Evolutionary conservation across 2,329 filamentous ascomycete species (phyloP), one percentile per base, ranked within the genome.

Genomic region (Sclerotinia glacialis): DNA sequence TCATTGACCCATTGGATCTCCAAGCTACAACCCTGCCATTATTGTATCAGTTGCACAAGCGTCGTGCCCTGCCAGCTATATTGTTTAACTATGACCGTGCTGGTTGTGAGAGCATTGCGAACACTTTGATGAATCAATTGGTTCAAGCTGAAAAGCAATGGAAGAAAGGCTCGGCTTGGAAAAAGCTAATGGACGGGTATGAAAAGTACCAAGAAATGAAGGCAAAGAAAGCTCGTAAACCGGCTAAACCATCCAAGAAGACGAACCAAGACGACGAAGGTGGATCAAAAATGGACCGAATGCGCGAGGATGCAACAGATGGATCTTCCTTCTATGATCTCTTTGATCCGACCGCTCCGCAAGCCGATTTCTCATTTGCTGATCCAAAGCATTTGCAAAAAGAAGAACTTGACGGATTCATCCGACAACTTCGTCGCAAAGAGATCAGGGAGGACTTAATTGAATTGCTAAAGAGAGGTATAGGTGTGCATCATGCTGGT

Each of bases 401-500:
- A 37, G 81, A 82, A 0, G 89, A 92, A 68, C 78, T 92, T 2
- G 80, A 85, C 4, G 78, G 79, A 2, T 82, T 85, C 67, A 77
- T 87, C 21, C 72, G 78, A 21, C 78, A 84, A 37, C 78, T 91
- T 6, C 77, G 79, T n/a, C 77, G 78, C 55, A 83, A 83, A 60
- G 78, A 80, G 18, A 79, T 88, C 26, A 75, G 79, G 0, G 78
- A 80, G 14, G 80, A 81, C 69, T 75, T 93, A 11, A 81, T 91
- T 26, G 78, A 83, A 12, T 86, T 86, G 2, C 79, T 94, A 1
- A 80, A 80, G 67, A 81, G 90, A 65, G 91, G 91, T 26, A 80
- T 94, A 23, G 91, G 89, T 42, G 85, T 93, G 8, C 90, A 94
- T 78, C 91, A 94, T 74, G 85, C 90, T 23, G 90, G 91, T 78